phyloP scores from a whole-genome alignment of 2,329 filamentous ascomycete genomes.

The Colletotrichum neosansevieriae region DNA sequence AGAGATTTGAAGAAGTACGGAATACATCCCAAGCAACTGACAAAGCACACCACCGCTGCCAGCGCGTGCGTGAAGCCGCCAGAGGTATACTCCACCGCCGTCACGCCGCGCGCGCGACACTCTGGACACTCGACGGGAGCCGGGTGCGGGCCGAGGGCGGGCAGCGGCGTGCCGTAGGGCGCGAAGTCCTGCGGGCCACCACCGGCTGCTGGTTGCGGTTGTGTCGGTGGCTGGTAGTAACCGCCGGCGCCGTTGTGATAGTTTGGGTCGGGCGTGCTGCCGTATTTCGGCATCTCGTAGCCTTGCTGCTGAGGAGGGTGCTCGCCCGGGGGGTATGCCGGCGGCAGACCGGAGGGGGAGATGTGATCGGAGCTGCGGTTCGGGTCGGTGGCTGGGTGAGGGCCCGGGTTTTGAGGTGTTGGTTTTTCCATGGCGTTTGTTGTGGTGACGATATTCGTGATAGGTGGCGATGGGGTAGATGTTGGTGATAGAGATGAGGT shows the following conservation, averaged over 20 bases:
- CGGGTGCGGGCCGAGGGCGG: constrained; percentile 40
- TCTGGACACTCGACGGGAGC: constrained; percentile 43
- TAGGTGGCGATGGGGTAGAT: too few species aligned
- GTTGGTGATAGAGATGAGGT: too few species aligned
- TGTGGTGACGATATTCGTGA: background rate
- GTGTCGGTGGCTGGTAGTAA: constrained; percentile 11
- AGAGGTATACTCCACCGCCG: constrained; percentile 40
- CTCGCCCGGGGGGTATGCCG: constrained; percentile 8
- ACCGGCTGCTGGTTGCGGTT: constrained; percentile 1
- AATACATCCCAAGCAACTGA: constrained; percentile 43
- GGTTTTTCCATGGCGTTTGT: constrained; percentile 28
- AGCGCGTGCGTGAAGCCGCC: constrained; percentile 43
- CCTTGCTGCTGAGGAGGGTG: constrained; percentile 16
- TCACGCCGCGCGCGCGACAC: constrained; percentile 42
- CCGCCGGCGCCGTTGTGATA: background rate
- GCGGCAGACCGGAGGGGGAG: constrained; percentile 12
- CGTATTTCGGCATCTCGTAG: constrained; percentile 33
- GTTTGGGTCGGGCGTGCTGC: constrained; percentile 11
- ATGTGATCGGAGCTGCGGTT: constrained; percentile 19
- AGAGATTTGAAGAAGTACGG: constrained; percentile 42
- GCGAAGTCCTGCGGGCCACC: constrained; percentile 36
- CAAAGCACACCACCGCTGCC: constrained; percentile 42
- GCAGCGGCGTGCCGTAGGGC: constrained; percentile 40
- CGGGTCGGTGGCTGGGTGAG: constrained; percentile 4
- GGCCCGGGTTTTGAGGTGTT: background rate